These are phyloP conservation scores for Mycocalia duriaeana DNA, from an alignment of 1,284 basidiomycete species.

Conservation along the genomic window DNA sequence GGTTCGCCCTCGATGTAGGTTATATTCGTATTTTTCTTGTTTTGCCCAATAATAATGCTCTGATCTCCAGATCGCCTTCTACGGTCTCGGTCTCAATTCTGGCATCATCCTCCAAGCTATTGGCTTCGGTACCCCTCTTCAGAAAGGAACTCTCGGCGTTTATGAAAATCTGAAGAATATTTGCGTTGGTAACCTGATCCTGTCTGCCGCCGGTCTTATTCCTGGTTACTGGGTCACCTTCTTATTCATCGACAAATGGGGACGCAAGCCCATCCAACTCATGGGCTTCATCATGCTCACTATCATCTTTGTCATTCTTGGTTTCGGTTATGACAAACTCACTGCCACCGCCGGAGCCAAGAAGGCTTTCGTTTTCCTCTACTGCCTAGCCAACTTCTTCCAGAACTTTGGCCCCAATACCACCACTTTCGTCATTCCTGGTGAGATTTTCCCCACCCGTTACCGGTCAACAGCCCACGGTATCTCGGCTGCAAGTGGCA, in stretches of 20 bases:
- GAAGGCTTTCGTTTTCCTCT: slow-evolving; percentile 73
- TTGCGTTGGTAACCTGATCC: slow-evolving; percentile 62
- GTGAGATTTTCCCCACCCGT: slow-evolving; percentile 83
- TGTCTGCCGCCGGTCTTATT: slow-evolving; percentile 66
- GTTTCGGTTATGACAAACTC: slow-evolving; percentile 70
- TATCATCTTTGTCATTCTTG: slow-evolving; percentile 58
- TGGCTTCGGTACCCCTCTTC: slow-evolving; percentile 44
- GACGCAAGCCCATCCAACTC: slow-evolving; percentile 71
- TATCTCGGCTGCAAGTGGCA: slow-evolving; percentile 80
- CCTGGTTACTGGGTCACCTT: slow-evolving; percentile 75
- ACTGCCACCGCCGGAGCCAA: slow-evolving; percentile 43
- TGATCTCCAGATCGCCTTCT: slow-evolving; percentile 67
- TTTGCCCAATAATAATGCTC: slow-evolving; percentile 8
- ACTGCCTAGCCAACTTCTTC: slow-evolving; percentile 73
- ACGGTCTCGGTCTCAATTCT: slow-evolving; percentile 81
- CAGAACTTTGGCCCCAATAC: slow-evolving; percentile 80
- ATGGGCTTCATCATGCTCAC: slow-evolving; percentile 75
- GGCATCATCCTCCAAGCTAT: slow-evolving; percentile 58
- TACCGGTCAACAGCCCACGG: slow-evolving; percentile 83
- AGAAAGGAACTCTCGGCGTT: slow-evolving; percentile 33
- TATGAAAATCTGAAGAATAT: slow-evolving; percentile 52
- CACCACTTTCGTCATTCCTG: slow-evolving; percentile 80
- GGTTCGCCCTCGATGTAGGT: slow-evolving; percentile 75
- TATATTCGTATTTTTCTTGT: background rate
- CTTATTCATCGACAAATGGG: slow-evolving; percentile 67